These are phyloP conservation scores for Chaetomiaceae sp. DNA, from an alignment of 2,329 filamentous ascomycete genomes.

Conservation along the genomic window DNA sequence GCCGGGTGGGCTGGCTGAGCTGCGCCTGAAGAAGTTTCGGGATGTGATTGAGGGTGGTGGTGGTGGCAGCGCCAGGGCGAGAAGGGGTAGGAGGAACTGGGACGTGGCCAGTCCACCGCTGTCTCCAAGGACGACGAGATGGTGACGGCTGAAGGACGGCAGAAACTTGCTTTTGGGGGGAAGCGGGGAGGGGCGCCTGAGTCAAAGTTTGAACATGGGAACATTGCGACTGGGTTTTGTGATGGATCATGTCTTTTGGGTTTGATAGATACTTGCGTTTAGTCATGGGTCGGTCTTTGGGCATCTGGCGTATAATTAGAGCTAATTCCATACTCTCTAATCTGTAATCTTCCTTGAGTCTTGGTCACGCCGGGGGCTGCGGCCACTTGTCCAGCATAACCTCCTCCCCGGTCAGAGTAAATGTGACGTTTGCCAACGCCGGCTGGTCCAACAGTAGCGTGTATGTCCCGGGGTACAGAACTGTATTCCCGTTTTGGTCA, in stretches of 20 bases:
- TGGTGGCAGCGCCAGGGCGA: background rate
- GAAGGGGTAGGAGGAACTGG: background rate
- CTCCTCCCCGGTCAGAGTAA: conserved; percentile 42
- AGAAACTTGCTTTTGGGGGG: too few relatives aligned
- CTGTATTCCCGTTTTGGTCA: conserved; percentile 44
- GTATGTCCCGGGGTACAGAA: conserved; percentile 52
- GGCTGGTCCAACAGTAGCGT: conserved; percentile 42
- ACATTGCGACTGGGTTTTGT: too few relatives aligned
- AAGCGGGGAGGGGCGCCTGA: too few relatives aligned
- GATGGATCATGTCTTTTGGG: too few relatives aligned
- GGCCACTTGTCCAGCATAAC: conserved; percentile 37
- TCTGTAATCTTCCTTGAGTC: background rate
- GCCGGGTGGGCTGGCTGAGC: background rate
- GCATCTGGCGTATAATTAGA: too few relatives aligned
- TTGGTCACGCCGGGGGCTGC: conserved; percentile 8
- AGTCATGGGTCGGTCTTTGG: too few relatives aligned
- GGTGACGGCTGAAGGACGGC: background rate
- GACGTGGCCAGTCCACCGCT: background rate
- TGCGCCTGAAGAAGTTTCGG: conserved; percentile 13
- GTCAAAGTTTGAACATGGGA: too few relatives aligned
- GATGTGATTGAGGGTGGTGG: conserved; percentile 8
- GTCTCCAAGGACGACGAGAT: background rate
- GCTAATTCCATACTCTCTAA: too few relatives aligned
- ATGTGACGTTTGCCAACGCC: conserved; percentile 36
- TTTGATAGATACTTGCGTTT: too few relatives aligned